phyloP scores from a whole-genome alignment of 768 basidiomycete genomes.

The Russula virescens region DNA sequence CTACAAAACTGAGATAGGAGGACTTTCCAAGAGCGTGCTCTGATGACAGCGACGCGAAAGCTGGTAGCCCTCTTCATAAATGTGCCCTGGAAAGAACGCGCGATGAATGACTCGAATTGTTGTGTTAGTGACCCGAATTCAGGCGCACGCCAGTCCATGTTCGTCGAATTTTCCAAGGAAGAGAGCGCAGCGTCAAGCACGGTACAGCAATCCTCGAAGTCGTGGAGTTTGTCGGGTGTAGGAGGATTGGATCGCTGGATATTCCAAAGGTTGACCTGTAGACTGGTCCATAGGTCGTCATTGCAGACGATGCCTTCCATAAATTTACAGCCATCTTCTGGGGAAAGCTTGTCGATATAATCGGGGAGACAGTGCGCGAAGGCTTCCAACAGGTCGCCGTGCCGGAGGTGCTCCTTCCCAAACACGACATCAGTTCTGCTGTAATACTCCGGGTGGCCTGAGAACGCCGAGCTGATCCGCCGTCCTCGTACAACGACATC shows the following conservation, averaged over 20 bases:
- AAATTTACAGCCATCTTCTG: neutral
- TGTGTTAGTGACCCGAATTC: constrained; percentile 6
- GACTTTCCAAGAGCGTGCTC: neutral
- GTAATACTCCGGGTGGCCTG: neutral
- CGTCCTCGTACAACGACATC: neutral
- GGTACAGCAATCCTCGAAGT: neutral
- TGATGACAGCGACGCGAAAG: constrained; percentile 3
- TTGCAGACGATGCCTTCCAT: neutral
- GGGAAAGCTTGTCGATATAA: neutral
- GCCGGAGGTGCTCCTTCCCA: constrained; percentile 6
- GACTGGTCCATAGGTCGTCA: constrained; percentile 6
- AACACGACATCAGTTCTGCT: constrained; percentile 4
- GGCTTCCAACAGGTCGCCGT: neutral
- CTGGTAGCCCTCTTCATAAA: neutral
- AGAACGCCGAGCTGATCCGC: neutral
- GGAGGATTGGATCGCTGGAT: neutral
- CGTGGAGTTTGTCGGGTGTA: neutral
- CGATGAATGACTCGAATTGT: constrained; percentile 3
- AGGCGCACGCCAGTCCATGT: constrained; percentile 8
- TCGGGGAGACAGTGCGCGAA: constrained; percentile 8
- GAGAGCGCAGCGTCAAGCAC: constrained; percentile 2
- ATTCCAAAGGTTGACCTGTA: constrained; percentile 7
- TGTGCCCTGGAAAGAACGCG: neutral
- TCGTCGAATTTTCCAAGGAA: neutral
- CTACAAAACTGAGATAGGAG: neutral